phyloP scores from a whole-genome alignment of 2,329 filamentous ascomycete species.

The Alternaria arbusti region DNA sequence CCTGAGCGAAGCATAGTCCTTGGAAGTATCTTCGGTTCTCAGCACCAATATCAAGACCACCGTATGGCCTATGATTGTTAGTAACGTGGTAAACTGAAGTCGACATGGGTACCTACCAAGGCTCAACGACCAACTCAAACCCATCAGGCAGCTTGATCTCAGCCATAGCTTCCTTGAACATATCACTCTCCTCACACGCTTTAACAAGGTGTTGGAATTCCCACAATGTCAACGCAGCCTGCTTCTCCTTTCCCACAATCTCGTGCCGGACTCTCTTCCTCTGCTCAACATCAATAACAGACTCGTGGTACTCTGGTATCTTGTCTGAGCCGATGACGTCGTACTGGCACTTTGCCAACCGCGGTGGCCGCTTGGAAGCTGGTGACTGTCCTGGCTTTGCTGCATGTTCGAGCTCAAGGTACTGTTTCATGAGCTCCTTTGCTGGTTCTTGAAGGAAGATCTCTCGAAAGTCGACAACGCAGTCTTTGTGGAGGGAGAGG shows the following conservation, averaged over 20 bases:
- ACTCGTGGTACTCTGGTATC: constrained; percentile 62
- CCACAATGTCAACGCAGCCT: constrained; percentile 58
- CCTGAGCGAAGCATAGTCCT: constrained; percentile 60
- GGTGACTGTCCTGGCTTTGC: constrained; percentile 46
- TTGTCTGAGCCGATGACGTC: constrained; percentile 61
- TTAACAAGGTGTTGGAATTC: constrained; percentile 44
- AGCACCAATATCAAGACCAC: constrained; percentile 57
- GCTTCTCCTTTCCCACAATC: constrained; percentile 56
- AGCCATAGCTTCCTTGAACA: constrained; percentile 59
- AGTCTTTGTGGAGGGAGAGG: constrained; percentile 47
- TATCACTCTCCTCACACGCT: constrained; percentile 58
- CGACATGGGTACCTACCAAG: constrained; percentile 44
- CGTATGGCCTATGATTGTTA: constrained; percentile 54
- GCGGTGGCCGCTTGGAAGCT: constrained; percentile 53
- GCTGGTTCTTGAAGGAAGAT: constrained; percentile 60
- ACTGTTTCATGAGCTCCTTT: constrained; percentile 57
- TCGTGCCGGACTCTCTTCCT: constrained; percentile 53
- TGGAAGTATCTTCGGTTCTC: constrained; percentile 61
- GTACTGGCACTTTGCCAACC: constrained; percentile 62
- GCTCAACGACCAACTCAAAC: constrained; percentile 63
- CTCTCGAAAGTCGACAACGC: constrained; percentile 55
- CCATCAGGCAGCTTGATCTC: constrained; percentile 62
- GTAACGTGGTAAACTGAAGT: neutral
- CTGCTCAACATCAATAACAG: constrained; percentile 57
- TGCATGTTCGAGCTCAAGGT: constrained; percentile 56